Evolutionary conservation across 2,329 filamentous ascomycete species (phyloP).

Genomic region (Neurospora sp.): DNA sequence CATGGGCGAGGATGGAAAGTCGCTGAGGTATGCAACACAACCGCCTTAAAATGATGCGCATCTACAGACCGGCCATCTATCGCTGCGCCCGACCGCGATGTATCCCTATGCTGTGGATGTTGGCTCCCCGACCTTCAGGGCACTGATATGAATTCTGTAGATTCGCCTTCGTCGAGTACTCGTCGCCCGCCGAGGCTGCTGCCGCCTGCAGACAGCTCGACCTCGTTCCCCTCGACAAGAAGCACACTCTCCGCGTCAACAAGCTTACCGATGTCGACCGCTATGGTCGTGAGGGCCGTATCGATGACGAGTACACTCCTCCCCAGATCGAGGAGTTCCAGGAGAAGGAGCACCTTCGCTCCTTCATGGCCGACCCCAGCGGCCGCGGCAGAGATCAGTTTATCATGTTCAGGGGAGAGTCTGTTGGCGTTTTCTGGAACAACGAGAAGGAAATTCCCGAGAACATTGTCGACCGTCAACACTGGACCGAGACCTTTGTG

Average conservation of each 20-base stretch:
- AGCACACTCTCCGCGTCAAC: slow-evolving; percentile 90
- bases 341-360: slow-evolving; percentile 90
- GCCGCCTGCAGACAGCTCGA: slow-evolving; percentile 85
- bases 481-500: slow-evolving; percentile 97
- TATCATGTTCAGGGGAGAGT: slow-evolving; percentile 84
- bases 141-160: slow-evolving; percentile 33
- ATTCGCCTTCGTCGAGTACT: slow-evolving; percentile 96
- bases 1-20: slow-evolving; percentile 75
- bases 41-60: background rate
- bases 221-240: slow-evolving; percentile 85
- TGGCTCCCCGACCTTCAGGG: background rate
- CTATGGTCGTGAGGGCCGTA: slow-evolving; percentile 84
- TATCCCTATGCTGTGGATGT: background rate
- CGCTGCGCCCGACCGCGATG: background rate
- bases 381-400: slow-evolving; percentile 88
- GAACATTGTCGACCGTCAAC: slow-evolving; percentile 77
- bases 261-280: slow-evolving; percentile 97
- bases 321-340: slow-evolving; percentile 77
- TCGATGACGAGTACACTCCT: slow-evolving; percentile 81
- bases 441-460: slow-evolving; percentile 89
- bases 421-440: slow-evolving; percentile 95
- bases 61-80: slow-evolving; percentile 1
- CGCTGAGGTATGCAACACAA: slow-evolving; percentile 58
- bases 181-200: slow-evolving; percentile 78
- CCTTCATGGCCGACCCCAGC: slow-evolving; percentile 75